These are phyloP conservation scores for Solanum verrucosum DNA, from an alignment of 257 asterid genomes.

Conservation along the genomic window DNA sequence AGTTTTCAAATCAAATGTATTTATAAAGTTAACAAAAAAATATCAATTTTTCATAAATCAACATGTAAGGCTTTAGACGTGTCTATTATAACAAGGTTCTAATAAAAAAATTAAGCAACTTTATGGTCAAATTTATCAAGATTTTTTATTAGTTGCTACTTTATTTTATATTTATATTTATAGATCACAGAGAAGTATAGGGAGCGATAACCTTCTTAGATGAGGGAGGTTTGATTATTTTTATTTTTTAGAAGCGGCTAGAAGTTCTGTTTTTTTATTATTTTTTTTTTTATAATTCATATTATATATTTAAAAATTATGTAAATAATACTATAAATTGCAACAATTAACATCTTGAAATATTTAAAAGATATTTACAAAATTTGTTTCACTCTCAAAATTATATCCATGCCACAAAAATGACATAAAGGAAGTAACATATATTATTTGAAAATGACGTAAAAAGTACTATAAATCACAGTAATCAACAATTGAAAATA, in stretches of 20 bases:
- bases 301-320: too few relatives aligned
- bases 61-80: background rate
- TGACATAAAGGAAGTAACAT: too few relatives aligned
- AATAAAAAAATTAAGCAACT: background rate
- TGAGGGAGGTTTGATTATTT: background rate
- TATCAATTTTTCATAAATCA: background rate
- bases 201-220: background rate
- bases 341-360: background rate
- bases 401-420: too few relatives aligned
- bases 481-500: too few relatives aligned
- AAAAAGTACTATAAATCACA: too few relatives aligned
- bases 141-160: background rate
- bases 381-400: background rate
- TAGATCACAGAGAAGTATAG: too few relatives aligned
- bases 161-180: too few relatives aligned
- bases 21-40: background rate
- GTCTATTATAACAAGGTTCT: background rate
- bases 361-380: too few relatives aligned
- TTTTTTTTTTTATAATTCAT: too few relatives aligned
- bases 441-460: too few relatives aligned
- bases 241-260: background rate
- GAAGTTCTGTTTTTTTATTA: background rate
- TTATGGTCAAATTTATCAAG: background rate
- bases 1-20: too few relatives aligned
- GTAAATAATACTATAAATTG: background rate